A percentile compares a stretch with the other conserved stretches of the same genome.
These are phyloP conservation scores for Crithidia fasciculata DNA, from an alignment of 208 protist genomes.

Conservation along the genomic window DNA sequence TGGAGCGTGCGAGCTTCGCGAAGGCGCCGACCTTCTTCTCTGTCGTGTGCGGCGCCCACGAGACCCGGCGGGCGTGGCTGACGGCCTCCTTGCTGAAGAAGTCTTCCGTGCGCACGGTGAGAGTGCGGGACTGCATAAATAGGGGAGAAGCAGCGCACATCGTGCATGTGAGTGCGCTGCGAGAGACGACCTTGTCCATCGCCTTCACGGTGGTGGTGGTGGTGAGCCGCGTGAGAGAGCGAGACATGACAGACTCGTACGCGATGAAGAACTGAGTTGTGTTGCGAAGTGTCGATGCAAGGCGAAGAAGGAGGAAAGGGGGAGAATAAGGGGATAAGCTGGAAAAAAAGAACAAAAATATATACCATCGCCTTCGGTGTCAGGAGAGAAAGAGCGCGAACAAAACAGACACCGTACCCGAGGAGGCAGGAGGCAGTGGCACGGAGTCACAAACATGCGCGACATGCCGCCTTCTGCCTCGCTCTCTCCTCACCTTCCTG, in stretches of 20 bases:
- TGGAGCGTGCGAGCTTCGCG: constrained; percentile 88
- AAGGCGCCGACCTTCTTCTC: constrained; percentile 90
- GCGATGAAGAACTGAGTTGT: too few relatives aligned
- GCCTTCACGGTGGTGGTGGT: not conserved
- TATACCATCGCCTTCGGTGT: too few relatives aligned
- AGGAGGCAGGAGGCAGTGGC: too few relatives aligned
- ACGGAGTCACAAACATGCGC: too few relatives aligned
- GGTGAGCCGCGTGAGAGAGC: not conserved
- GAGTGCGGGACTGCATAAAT: constrained; percentile 22
- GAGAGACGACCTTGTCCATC: not conserved
- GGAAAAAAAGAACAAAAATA: too few relatives aligned
- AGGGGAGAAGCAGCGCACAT: not conserved
- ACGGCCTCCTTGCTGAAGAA: constrained; percentile 91
- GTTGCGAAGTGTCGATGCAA: too few relatives aligned
- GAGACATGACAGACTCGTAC: not conserved
- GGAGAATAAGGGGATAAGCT: too few relatives aligned
- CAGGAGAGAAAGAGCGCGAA: too few relatives aligned
- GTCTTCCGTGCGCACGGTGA: constrained; percentile 87
- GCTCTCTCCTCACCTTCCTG: too few relatives aligned
- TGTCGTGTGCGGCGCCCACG: constrained; percentile 90
- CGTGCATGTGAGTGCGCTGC: not conserved
- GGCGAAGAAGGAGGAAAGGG: too few relatives aligned
- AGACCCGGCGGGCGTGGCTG: constrained; percentile 88
- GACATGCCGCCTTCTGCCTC: too few relatives aligned
- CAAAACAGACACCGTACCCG: too few relatives aligned